These are phyloP conservation scores for Fusarium sp. DNA, from an alignment of 2,329 filamentous ascomycete species.

Conservation along the genomic window DNA sequence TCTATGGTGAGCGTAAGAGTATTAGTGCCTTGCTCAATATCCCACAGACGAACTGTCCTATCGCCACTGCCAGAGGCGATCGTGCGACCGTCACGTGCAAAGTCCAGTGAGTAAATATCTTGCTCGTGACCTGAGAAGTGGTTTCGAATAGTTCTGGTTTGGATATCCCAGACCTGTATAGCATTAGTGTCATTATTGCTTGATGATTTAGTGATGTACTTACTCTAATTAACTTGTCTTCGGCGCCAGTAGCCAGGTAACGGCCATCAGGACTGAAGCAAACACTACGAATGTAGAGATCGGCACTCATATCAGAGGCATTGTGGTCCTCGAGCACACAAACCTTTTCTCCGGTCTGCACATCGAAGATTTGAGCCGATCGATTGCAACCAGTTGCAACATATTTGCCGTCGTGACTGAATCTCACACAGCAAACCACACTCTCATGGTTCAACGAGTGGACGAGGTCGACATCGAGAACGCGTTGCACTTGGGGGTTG, in stretches of 20 bases:
- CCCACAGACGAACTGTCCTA: conserved; percentile 94
- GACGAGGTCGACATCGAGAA: conserved; percentile 91
- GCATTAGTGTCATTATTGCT: conserved; percentile 22
- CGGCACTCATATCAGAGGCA: conserved; percentile 82
- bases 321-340: conserved; percentile 90
- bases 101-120: conserved; percentile 97
- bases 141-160: conserved; percentile 83
- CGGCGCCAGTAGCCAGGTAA: conserved; percentile 93
- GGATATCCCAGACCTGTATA: conserved; percentile 91
- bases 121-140: conserved; percentile 98
- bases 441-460: conserved; percentile 95
- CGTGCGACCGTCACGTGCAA: conserved; percentile 89
- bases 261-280: conserved; percentile 98
- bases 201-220: conserved; percentile 50
- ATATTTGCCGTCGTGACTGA: conserved; percentile 94
- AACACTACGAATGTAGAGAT: conserved; percentile 96
- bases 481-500: conserved; percentile 89
- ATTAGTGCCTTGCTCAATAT: conserved; percentile 85
- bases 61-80: conserved; percentile 97
- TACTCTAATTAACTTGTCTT: conserved; percentile 96
- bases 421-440: conserved; percentile 97
- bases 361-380: conserved; percentile 99
- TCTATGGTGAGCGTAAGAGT: conserved; percentile 91
- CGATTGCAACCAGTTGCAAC: conserved; percentile 97
- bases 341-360: conserved; percentile 85